Base-by-base conservation (phyloP, 2,329 filamentous ascomycete genomes). In the Hortaea werneckii region DNA sequence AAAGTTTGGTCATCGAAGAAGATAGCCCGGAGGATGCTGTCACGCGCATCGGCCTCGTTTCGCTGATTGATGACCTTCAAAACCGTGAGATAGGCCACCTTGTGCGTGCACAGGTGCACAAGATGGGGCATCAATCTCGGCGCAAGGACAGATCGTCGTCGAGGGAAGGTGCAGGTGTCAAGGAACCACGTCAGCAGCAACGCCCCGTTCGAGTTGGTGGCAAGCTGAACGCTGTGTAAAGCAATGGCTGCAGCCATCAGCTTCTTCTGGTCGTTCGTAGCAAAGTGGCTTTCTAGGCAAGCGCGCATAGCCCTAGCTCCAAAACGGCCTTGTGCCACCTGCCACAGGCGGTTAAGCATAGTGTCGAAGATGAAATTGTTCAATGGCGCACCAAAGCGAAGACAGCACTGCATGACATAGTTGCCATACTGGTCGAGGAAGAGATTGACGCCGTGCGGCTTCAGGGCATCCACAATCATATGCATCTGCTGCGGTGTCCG, bases 381-480 rank as follows among this genome's bases (percentile, higher is more conserved):
- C 70, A 82, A 87, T 1, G 89, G 87, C 29, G 83, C 71, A 10
- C 85, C 85, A 60, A 95, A 98, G 57, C 94, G 88, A 54, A 98
- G 76, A 64, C 90, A 96, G 57, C 92, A 92, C 67, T 98, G 92
- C 56, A 96, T 77, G 46, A 98, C 92, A 58, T 98, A 98, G 70
- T 98, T 98, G 63, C 92, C 92, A 58, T 94, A 98, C 63, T 98
- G 92, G 61, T 98, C 92, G 34, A 96, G 75, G 76, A 98, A 96
- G 13, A 96, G 75, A 2, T 88, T 87, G 40, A 95, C 79, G 0
- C 85, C 88, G 67, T 94, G 95, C 1, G 88, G 82, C 3, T 83
- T 83, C 29, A 96, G 74, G 54, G 87, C 78, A 52, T 94, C 81
- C 28, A 92, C 84, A 60, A 98, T 90, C 69, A 87, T 72, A 40